Percentiles rank a stretch among this genome's conserved stretches.
phyloP scores from a whole-genome alignment of 2,329 filamentous ascomycete genomes.

The Fusarium hainanense region DNA sequence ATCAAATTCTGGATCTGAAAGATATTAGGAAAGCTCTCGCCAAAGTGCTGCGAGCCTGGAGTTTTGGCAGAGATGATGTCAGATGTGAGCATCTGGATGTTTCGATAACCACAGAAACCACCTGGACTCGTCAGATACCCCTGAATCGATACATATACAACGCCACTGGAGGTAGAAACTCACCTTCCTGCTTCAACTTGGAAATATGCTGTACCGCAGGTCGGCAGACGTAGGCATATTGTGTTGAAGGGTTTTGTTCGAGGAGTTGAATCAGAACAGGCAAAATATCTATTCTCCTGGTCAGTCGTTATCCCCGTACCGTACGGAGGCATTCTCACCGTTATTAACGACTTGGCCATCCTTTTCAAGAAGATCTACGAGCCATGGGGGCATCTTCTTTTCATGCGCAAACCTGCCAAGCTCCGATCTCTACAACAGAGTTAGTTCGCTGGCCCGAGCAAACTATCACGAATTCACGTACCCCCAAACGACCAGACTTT shows the following conservation, averaged over 20 bases:
- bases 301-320: slow-evolving; percentile 18
- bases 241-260: slow-evolving; percentile 69
- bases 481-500: slow-evolving; percentile 36
- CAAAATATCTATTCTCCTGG: slow-evolving; percentile 62
- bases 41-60: slow-evolving; percentile 70
- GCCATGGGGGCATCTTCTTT: slow-evolving; percentile 77
- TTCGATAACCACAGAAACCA: slow-evolving; percentile 94
- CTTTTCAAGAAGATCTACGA: slow-evolving; percentile 70
- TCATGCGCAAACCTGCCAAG: slow-evolving; percentile 79
- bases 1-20: slow-evolving; percentile 87
- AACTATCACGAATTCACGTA: neutral
- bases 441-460: neutral
- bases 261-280: slow-evolving; percentile 72
- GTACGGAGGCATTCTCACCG: slow-evolving; percentile 51
- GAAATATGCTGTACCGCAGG: slow-evolving; percentile 80
- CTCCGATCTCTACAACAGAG: slow-evolving; percentile 63
- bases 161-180: neutral
- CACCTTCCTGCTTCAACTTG: slow-evolving; percentile 80
- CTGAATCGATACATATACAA: neutral
- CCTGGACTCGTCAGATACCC: slow-evolving; percentile 58
- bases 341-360: slow-evolving; percentile 66
- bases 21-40: slow-evolving; percentile 74
- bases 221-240: slow-evolving; percentile 83
- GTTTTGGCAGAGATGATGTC: slow-evolving; percentile 73
- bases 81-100: slow-evolving; percentile 90